Percentiles rank a stretch among this genome's conserved stretches.
Evolutionary conservation across 2,329 filamentous ascomycete genomes (phyloP).

Genomic region (Cercospora nicotianae): DNA sequence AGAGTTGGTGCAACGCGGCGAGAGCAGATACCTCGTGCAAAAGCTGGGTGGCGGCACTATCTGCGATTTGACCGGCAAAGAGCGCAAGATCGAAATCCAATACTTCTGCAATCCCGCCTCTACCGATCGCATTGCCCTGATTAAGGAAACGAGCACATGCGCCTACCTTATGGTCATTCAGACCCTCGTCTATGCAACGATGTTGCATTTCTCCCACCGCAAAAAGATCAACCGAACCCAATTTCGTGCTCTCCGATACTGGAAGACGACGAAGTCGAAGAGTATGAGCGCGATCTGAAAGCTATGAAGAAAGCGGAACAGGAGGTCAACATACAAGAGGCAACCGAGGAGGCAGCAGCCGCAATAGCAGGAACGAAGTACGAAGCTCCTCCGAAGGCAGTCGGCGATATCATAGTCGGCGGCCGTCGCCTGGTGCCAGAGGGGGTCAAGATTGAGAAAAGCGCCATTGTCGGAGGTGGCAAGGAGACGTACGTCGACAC

Average conservation of each 20-base stretch:
- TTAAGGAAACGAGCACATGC: conserved; percentile 90
- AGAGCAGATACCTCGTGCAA: conserved; percentile 84
- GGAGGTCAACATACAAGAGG: conserved; percentile 27
- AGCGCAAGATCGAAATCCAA: conserved; percentile 80
- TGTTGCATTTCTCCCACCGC: conserved; percentile 78
- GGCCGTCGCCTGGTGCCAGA: conserved; percentile 56
- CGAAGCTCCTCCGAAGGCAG: conserved; percentile 34
- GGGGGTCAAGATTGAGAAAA: conserved; percentile 58
- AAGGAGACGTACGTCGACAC: conserved; percentile 57
- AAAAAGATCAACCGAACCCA: conserved; percentile 71
- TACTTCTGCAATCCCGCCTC: conserved; percentile 76
- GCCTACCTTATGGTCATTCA: conserved; percentile 92
- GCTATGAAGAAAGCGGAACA: conserved; percentile 24
- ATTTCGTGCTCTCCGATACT: conserved; percentile 77
- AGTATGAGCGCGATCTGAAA: conserved; percentile 36
- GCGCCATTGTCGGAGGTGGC: conserved; percentile 49
- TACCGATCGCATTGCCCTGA: conserved; percentile 79
- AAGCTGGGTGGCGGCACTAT: conserved; percentile 74
- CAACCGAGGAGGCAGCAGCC: conserved; percentile 36
- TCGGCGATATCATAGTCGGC: conserved; percentile 62
- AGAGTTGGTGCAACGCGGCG: conserved; percentile 72
- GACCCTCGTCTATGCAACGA: conserved; percentile 84
- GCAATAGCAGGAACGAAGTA: conserved; percentile 23
- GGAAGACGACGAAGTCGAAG: conserved; percentile 51
- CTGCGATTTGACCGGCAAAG: conserved; percentile 80